These are phyloP conservation scores for Beauveria sp. DNA, from an alignment of 2,329 filamentous ascomycete genomes.

Conservation along the genomic window DNA sequence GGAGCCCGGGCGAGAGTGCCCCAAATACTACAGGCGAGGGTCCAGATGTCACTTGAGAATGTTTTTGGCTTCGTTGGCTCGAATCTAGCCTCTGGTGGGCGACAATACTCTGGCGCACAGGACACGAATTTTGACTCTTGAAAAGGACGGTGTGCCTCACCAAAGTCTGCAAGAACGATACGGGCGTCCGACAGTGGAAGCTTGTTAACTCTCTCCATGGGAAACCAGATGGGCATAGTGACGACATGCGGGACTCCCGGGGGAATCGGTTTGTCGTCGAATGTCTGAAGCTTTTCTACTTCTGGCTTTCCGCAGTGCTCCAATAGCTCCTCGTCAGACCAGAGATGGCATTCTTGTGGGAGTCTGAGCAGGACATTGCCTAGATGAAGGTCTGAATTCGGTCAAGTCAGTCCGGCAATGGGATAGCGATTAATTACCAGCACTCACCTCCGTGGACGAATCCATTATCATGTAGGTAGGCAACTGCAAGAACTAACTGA, in stretches of 20 bases:
- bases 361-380: conserved; percentile 15
- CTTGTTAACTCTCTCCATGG: neutral
- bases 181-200: conserved; percentile 18
- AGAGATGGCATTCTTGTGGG: conserved; percentile 14
- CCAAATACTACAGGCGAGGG: conserved; percentile 15
- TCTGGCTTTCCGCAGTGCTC: conserved; percentile 22
- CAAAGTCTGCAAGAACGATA: conserved; percentile 26
- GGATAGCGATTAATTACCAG: neutral
- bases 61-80: neutral
- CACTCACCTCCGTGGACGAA: conserved; percentile 10
- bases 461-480: conserved; percentile 17
- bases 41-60: conserved; percentile 17
- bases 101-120: conserved; percentile 12
- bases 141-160: conserved; percentile 21
- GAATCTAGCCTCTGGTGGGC: conserved; percentile 5
- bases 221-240: neutral
- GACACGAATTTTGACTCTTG: conserved; percentile 16
- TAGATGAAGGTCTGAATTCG: conserved; percentile 14
- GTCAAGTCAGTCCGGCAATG: neutral
- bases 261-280: conserved; percentile 13
- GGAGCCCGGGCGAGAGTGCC: conserved; percentile 17
- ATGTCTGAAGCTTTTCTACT: conserved; percentile 20
- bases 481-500: conserved; percentile 18
- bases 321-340: conserved; percentile 24
- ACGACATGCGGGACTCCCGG: neutral